Base-by-base conservation (phyloP, 495 filamentous ascomycete species). In the Astrocystis sublimbata region DNA sequence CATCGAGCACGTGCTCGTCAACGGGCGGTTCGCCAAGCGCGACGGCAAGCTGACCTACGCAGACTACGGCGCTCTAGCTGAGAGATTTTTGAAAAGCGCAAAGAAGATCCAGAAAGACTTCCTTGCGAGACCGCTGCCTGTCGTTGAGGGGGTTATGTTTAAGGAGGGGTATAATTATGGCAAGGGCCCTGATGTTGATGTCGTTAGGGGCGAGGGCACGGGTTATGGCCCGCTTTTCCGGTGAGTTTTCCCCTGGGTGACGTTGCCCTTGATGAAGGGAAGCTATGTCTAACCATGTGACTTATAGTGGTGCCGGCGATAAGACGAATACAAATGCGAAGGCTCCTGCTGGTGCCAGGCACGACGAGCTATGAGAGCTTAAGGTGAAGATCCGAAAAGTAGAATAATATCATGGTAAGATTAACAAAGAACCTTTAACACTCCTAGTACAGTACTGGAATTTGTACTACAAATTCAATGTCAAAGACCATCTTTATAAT, bases 1-100 rank as follows among this genome's bases (percentile, higher is more conserved):
- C 60, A 67, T 85, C 26, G 67, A 77, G 38, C 67, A 74, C 36
- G 81, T 84, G 10, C 59, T 83, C 30, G 77, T 83, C 1, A 78
- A 79, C 64, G 81, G 81, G 26, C 60, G 70, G 64, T 77, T 78
- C 28, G 41, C 55, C 45, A 81, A 81, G 62, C 61, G 74, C 26
- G 71, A 76, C 28, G 65, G 70, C 9, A 75, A 71, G 63, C 49
- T 79, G 9, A 65, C 63, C 1, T 67, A 67, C 15, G 58, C 50
- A 26, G 50, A 58, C 15, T 78, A 74, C 38, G 62, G 46, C 6
- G 65, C 55, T 1, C 59, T 76, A 6, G 64, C 65, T 10, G 61
- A 69, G 41, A 62, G 58, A 15, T 76, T 78, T 51, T 62, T 77
- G 17, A 65, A 56, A 12, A 72, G 71, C 12, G 75, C 68, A n/a